Percentiles rank a stretch among this genome's conserved stretches.
These are phyloP conservation scores for Tremella mesenterica DNA, from an alignment of 768 basidiomycete species.

Conservation along the genomic window DNA sequence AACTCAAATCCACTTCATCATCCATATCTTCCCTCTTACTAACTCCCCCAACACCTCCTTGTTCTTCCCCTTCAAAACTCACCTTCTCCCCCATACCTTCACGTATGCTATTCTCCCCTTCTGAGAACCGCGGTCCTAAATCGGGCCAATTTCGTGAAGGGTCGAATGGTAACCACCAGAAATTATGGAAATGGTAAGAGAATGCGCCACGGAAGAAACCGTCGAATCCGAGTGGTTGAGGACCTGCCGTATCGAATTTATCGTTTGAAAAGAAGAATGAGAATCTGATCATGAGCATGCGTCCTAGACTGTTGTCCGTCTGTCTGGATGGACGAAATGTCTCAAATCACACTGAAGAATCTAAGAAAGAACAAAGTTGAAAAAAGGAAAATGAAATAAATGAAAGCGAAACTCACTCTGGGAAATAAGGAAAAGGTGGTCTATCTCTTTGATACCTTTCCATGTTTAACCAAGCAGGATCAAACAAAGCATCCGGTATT, in stretches of 20 bases:
- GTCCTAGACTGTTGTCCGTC: constrained; percentile 3
- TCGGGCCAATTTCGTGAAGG: constrained; percentile 90
- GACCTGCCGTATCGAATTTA: constrained; percentile 59
- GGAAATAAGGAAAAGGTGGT: constrained; percentile 90
- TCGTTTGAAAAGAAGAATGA: constrained; percentile 51
- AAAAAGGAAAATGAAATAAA: no score
- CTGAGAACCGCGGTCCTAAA: constrained; percentile 67
- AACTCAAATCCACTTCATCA: constrained; percentile 47
- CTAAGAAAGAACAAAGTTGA: no score
- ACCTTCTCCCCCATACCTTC: constrained; percentile 34
- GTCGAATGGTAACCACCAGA: constrained; percentile 84
- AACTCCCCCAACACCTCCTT: constrained; percentile 1
- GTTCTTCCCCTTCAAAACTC: constrained; percentile 9
- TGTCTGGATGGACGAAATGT: no score
- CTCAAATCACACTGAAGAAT: no score
- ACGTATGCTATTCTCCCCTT: constrained; percentile 64
- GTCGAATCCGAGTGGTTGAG: constrained; percentile 79
- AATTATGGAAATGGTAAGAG: constrained; percentile 83
- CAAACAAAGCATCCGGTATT: constrained; percentile 90
- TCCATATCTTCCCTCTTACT: constrained; percentile 28
- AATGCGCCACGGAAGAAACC: constrained; percentile 91
- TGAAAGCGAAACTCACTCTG: constrained; percentile 52
- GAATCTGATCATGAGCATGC: constrained; percentile 52
- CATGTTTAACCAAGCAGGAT: constrained; percentile 92
- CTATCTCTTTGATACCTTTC: constrained; percentile 84